These are phyloP conservation scores for Rhodamnia argentea DNA, from an alignment of 345 rosid species.

Conservation along the genomic window DNA sequence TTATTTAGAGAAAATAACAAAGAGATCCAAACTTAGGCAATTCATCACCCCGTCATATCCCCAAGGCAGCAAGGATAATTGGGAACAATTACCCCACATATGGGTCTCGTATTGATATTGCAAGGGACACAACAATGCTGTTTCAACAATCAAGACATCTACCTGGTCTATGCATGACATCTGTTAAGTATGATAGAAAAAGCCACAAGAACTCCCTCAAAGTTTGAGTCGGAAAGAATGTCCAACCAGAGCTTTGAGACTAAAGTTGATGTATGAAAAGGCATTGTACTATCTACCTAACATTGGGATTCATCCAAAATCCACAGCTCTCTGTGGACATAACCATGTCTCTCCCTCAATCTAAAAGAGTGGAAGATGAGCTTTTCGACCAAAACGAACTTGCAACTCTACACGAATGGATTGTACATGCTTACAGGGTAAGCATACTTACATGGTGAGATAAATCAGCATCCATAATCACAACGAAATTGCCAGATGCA, in stretches of 20 bases:
- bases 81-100: not conserved
- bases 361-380: not conserved
- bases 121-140: not conserved
- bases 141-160: not conserved
- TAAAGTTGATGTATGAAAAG: not conserved
- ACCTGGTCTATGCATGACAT: not conserved
- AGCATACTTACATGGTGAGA: conserved; percentile 83
- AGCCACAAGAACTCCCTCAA: not conserved
- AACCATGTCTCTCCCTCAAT: not conserved
- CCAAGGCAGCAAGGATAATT: not conserved
- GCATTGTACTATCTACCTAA: not conserved
- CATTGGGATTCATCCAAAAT: not conserved
- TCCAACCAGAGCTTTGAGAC: not conserved
- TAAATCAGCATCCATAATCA: conserved; percentile 98
- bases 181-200: not conserved
- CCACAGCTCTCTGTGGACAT: not conserved
- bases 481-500: conserved; percentile 86
- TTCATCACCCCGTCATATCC: not conserved
- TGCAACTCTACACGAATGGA: not conserved
- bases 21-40: not conserved
- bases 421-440: conserved; percentile 64
- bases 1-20: not conserved
- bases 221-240: not conserved
- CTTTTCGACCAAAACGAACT: not conserved
- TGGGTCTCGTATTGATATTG: not conserved